Conservation (phyloP, 306 rosid species). For the Quercus robur region DNA sequence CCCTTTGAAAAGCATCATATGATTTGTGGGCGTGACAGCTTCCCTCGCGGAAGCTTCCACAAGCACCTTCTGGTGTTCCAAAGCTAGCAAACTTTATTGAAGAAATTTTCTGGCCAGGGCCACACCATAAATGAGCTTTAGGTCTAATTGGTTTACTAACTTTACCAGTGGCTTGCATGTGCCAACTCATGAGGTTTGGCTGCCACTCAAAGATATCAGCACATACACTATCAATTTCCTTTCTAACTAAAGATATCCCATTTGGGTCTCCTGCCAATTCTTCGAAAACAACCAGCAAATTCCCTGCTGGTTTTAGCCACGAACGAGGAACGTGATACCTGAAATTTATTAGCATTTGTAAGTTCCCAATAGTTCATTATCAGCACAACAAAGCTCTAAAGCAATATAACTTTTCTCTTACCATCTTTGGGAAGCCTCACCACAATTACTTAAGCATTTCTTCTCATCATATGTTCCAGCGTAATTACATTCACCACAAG, state of each 20-base stretch:
- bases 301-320: slow-evolving; percentile 88
- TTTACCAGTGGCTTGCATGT: slow-evolving; percentile 81
- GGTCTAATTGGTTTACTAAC: slow-evolving; percentile 65
- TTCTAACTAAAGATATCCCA: slow-evolving; percentile 77
- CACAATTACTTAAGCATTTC: slow-evolving; percentile 74
- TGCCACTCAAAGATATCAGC: slow-evolving; percentile 96
- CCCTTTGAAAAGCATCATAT: slow-evolving; percentile 81
- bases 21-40: slow-evolving; percentile 89
- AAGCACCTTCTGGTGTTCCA: slow-evolving; percentile 82
- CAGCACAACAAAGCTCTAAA: slow-evolving; percentile 7
- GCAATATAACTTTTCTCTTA: slow-evolving; percentile 30
- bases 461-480: slow-evolving; percentile 74
- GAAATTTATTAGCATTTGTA: slow-evolving; percentile 25
- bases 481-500: slow-evolving; percentile 66
- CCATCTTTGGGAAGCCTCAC: slow-evolving; percentile 97
- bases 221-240: slow-evolving; percentile 75
- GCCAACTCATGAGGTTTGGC: slow-evolving; percentile 77
- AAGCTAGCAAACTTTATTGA: slow-evolving; percentile 95
- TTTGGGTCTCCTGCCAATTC: slow-evolving; percentile 93
- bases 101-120: slow-evolving; percentile 77
- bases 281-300: slow-evolving; percentile 83
- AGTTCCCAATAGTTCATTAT: slow-evolving; percentile 15
- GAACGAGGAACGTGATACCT: slow-evolving; percentile 97
- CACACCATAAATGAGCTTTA: slow-evolving; percentile 83
- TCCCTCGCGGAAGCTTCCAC: slow-evolving; percentile 87